Conservation (phyloP, 345 rosid species). For the Bruguiera parviflora region DNA sequence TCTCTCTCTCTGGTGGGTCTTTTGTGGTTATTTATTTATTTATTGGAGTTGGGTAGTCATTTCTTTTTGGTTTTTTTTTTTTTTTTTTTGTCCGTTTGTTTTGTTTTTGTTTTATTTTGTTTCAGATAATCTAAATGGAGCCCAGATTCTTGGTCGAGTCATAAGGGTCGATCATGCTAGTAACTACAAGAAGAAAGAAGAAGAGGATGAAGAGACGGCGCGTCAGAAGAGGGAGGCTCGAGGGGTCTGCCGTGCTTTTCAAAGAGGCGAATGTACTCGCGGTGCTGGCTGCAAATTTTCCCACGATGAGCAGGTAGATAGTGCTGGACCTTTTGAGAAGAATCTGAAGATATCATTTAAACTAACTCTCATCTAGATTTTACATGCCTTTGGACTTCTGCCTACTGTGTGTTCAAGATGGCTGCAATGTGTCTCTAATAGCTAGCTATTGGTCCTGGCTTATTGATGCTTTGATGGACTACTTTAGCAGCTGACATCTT, state of each 20-base stretch:
- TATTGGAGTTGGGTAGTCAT: neutral
- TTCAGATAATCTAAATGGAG: constrained; percentile 85
- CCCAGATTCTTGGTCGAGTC: constrained; percentile 62
- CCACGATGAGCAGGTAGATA: constrained; percentile 74
- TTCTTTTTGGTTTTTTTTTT: neutral
- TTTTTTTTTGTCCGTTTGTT: neutral
- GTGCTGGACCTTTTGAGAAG: neutral
- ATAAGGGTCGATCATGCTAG: constrained; percentile 73
- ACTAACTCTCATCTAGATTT: neutral
- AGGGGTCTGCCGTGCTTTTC: constrained; percentile 90
- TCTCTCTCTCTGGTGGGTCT: neutral
- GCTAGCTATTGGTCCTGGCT: no score
- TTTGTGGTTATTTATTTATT: neutral
- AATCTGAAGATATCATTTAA: neutral
- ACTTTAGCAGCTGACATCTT: no score
- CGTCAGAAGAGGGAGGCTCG: constrained; percentile 76
- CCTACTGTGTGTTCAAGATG: neutral
- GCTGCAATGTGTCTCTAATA: neutral
- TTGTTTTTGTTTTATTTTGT: constrained; percentile 1
- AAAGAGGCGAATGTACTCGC: constrained; percentile 85
- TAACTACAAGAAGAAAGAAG: constrained; percentile 70
- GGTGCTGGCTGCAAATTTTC: constrained; percentile 88
- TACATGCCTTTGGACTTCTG: neutral
- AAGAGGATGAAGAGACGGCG: constrained; percentile 75
- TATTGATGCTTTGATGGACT: no score